These are phyloP conservation scores for Paramecium tetraurelia DNA, from an alignment of 73 alveolate genomes.

Conservation along the genomic window DNA sequence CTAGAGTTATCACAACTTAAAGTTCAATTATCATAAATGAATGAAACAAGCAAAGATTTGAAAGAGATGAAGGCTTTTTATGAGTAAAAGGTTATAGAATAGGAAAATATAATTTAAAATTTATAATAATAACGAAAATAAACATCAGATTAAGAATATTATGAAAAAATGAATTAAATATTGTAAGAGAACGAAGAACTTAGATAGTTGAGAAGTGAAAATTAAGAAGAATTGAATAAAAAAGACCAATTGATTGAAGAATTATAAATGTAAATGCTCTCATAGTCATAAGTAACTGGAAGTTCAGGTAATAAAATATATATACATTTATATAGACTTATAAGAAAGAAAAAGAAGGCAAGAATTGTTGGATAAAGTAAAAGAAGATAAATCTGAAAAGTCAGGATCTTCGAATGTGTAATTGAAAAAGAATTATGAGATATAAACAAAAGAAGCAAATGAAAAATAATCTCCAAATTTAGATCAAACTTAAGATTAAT, in stretches of 20 bases:
- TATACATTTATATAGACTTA: neutral
- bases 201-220: neutral
- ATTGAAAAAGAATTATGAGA: neutral
- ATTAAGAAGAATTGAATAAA: neutral
- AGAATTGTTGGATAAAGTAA: neutral
- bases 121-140: neutral
- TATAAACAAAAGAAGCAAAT: neutral
- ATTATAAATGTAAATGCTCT: neutral
- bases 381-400: neutral
- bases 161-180: neutral
- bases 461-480: neutral
- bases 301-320: neutral
- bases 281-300: neutral
- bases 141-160: neutral
- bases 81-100: neutral
- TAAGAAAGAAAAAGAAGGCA: slow-evolving; percentile 1
- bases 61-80: neutral
- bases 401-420: neutral
- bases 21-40: neutral
- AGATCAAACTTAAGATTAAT: neutral
- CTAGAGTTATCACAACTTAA: neutral
- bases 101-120: neutral
- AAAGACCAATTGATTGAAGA: neutral
- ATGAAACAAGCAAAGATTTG: neutral
- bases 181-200: neutral